These are phyloP conservation scores for Penicillium carneum DNA, from an alignment of 2,329 filamentous ascomycete species.

Conservation along the genomic window DNA sequence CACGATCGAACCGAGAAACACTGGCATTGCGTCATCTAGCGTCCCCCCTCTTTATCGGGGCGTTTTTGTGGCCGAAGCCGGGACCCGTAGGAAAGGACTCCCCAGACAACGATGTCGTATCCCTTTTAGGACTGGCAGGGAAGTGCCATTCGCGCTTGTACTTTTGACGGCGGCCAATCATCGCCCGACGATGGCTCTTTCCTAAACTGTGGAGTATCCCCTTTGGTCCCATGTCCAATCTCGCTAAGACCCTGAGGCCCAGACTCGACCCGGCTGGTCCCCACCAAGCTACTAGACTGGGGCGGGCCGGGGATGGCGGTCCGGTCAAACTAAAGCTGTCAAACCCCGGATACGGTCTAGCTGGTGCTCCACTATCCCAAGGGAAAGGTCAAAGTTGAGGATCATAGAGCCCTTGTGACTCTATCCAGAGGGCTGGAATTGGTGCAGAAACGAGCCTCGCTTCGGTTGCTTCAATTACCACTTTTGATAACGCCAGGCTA, in stretches of 20 bases:
- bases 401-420: conserved; percentile 22
- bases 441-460: neutral
- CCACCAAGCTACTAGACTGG: conserved; percentile 11
- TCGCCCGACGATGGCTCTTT: neutral
- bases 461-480: neutral
- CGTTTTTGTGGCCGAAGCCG: conserved; percentile 8
- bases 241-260: conserved; percentile 15
- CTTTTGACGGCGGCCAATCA: conserved; percentile 3
- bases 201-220: neutral
- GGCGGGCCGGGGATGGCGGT: conserved; percentile 33
- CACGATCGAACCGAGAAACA: conserved; percentile 23
- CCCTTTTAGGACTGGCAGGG: conserved; percentile 12
- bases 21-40: conserved; percentile 25
- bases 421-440: conserved; percentile 2
- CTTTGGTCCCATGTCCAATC: conserved; percentile 1
- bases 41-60: conserved; percentile 7
- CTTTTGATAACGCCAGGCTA: neutral
- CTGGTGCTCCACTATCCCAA: conserved; percentile 16
- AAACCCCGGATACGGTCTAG: conserved; percentile 20
- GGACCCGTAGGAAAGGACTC: neutral
- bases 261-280: conserved; percentile 13
- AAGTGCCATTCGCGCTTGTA: conserved; percentile 8
- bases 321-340: conserved; percentile 35
- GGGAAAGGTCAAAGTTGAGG: conserved; percentile 30
- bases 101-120: neutral